Conservation (phyloP, 2,329 filamentous ascomycete genomes). For the Sphaerostilbella broomeana region DNA sequence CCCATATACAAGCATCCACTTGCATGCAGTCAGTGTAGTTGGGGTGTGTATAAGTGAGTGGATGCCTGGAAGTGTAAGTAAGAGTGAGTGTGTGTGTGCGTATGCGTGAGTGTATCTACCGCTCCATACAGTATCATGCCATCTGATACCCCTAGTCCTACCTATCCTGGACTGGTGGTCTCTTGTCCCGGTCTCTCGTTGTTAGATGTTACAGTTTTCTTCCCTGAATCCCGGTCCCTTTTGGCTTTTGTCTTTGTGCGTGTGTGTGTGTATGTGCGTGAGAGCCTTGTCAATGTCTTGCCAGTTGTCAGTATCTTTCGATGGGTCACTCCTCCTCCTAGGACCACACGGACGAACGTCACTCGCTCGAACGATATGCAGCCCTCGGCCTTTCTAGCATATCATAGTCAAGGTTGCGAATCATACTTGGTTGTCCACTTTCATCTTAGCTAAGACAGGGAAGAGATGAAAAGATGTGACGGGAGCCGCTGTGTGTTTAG, state of each 20-base stretch:
- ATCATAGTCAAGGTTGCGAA: constrained; percentile 8
- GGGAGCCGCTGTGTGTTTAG: no score
- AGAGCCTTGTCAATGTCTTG: no score
- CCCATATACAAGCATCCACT: no score
- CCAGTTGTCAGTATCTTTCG: no score
- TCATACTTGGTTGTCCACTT: constrained; percentile 6
- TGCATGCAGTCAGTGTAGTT: no score
- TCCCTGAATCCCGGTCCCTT: constrained; percentile 3
- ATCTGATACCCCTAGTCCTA: neutral
- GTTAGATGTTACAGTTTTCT: constrained; percentile 12
- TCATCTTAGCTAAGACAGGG: neutral
- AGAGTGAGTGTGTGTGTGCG: no score
- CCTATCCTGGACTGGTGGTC: neutral
- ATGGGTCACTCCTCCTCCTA: no score
- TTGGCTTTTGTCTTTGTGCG: neutral
- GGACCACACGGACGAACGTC: constrained; percentile 1
- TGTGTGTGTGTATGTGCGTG: neutral
- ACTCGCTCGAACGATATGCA: constrained; percentile 1
- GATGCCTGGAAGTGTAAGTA: no score
- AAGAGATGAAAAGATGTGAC: neutral
- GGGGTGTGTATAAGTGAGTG: no score
- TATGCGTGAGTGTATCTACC: no score
- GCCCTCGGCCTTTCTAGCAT: constrained; percentile 1
- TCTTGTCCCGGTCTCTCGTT: neutral
- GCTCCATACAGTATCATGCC: neutral